Base-by-base conservation (phyloP, 768 basidiomycete species). In the Solioccasus polychromus region DNA sequence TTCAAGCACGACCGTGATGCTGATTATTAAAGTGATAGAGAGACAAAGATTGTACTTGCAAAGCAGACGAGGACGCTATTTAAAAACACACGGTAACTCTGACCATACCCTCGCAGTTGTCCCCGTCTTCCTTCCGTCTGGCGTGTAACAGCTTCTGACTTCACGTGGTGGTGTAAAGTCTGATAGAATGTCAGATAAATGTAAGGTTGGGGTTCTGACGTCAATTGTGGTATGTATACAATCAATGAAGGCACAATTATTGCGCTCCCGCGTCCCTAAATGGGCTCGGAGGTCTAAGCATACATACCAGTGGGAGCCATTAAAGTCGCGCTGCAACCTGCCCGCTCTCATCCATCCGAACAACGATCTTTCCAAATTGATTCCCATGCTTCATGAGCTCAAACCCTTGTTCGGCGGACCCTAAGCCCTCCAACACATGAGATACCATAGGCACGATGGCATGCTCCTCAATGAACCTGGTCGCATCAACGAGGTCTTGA, bases 301-400 rank as follows among this genome's bases (percentile, higher is more conserved):
- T n/a, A n/a, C n/a, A n/a, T n/a, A n/a, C n/a, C n/a, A 34, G 24
- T 42, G 25, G 35, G 36, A 24, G 37, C 23, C 36, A 29, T 48
- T 53, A 64, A 39, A 63, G 57, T 51, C 60, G 57, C 22, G 60
- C 55, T 42, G 54, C 37, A 51, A 32, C 57, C 55, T 58, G 50
- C 52, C 32, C 40, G 22, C 39, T 51, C 35, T 45, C 54, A 12
- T 56, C 57, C 39, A 87, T 59, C 49, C 67, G 75, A 43, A 86
- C 64, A 28, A 89, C 80, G 23, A 91, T 77, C 64, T 91, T 91
- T 14, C 90, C 88, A 58, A 90, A 89, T 54, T 88, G 85, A 12
- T 74, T 71, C 14, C 83, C 85, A 4, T 64, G 67, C 48, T 75
- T 73, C 58, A 92, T 68, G 36, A 83, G 65, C 51, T 80, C 74